These are phyloP conservation scores for Actinomucor elegans DNA, from an alignment of 371 early-diverging fungal species.

Conservation along the genomic window DNA sequence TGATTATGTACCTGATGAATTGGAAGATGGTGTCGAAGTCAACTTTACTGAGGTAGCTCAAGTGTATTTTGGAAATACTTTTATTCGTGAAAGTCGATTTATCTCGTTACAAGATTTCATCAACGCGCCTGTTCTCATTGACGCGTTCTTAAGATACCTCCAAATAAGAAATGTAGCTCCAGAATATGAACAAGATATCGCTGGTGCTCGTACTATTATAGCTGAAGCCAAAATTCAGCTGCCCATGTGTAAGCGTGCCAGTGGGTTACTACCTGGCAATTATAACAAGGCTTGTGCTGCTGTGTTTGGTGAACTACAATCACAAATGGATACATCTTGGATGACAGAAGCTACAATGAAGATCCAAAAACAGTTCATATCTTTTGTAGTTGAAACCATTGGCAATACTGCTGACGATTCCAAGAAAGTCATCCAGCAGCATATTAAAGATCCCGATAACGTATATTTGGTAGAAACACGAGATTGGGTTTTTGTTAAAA, in stretches of 20 bases:
- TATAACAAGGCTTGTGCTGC: slow-evolving; percentile 52
- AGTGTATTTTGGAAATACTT: slow-evolving; percentile 54
- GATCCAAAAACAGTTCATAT: slow-evolving; percentile 22
- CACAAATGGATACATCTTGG: slow-evolving; percentile 31
- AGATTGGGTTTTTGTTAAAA: slow-evolving; percentile 24
- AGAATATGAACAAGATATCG: slow-evolving; percentile 54
- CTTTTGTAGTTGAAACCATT: slow-evolving; percentile 24
- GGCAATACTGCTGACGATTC: slow-evolving; percentile 21
- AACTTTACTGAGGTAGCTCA: slow-evolving; percentile 60
- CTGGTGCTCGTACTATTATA: slow-evolving; percentile 39
- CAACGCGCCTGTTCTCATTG: slow-evolving; percentile 48
- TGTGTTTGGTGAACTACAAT: slow-evolving; percentile 38
- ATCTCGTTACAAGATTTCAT: slow-evolving; percentile 43
- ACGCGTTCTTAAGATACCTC: slow-evolving; percentile 56
- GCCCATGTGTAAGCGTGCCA: slow-evolving; percentile 47
- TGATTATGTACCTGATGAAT: slow-evolving; percentile 46
- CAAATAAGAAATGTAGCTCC: slow-evolving; percentile 56
- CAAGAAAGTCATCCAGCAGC: slow-evolving; percentile 2
- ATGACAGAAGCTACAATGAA: slow-evolving; percentile 19
- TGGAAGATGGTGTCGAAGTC: slow-evolving; percentile 45
- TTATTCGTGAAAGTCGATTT: slow-evolving; percentile 44
- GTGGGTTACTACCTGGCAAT: slow-evolving; percentile 35
- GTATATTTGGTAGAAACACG: slow-evolving; percentile 19
- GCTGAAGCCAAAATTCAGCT: slow-evolving; percentile 51
- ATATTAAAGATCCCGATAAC: slow-evolving; percentile 15